Evolutionary conservation across 306 rosid species (phyloP).

Genomic region (Acacia melanoxylon): DNA sequence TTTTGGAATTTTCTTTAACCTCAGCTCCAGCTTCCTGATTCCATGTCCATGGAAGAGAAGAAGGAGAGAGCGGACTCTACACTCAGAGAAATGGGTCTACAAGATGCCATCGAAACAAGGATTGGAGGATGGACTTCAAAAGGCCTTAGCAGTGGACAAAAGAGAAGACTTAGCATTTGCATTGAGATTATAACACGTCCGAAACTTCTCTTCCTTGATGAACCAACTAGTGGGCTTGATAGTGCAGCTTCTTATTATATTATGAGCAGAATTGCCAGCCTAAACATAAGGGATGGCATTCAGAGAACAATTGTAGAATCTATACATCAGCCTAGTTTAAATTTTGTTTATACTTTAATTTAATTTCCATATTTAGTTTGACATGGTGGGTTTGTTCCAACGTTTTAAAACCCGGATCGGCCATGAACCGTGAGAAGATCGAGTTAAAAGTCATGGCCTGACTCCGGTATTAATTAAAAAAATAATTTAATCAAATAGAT

Average conservation of each 20-base stretch:
- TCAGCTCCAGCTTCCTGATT: slow-evolving; percentile 42
- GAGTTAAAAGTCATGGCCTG: too few relatives aligned
- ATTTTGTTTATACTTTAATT: not conserved
- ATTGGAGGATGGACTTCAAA: slow-evolving; percentile 65
- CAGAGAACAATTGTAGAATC: slow-evolving; percentile 59
- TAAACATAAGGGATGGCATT: slow-evolving; percentile 31
- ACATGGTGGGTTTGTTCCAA: too few relatives aligned
- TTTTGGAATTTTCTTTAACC: slow-evolving; percentile 23
- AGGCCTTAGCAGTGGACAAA: slow-evolving; percentile 78
- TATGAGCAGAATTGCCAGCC: slow-evolving; percentile 55
- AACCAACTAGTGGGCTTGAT: slow-evolving; percentile 81
- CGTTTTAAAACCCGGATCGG: too few relatives aligned
- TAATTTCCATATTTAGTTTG: not conserved
- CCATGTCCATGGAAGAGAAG: slow-evolving; percentile 57
- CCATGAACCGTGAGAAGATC: too few relatives aligned
- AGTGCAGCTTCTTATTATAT: slow-evolving; percentile 64
- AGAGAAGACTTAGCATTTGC: slow-evolving; percentile 75
- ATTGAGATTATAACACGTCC: slow-evolving; percentile 68
- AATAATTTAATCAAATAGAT: too few relatives aligned
- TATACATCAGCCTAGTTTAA: not conserved
- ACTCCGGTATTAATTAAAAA: too few relatives aligned
- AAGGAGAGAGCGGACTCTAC: slow-evolving; percentile 63
- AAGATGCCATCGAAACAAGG: slow-evolving; percentile 58
- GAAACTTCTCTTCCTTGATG: slow-evolving; percentile 73
- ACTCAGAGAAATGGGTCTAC: slow-evolving; percentile 77